Base-by-base conservation (phyloP, 257 asterid species). In the Jacaranda copaia region DNA sequence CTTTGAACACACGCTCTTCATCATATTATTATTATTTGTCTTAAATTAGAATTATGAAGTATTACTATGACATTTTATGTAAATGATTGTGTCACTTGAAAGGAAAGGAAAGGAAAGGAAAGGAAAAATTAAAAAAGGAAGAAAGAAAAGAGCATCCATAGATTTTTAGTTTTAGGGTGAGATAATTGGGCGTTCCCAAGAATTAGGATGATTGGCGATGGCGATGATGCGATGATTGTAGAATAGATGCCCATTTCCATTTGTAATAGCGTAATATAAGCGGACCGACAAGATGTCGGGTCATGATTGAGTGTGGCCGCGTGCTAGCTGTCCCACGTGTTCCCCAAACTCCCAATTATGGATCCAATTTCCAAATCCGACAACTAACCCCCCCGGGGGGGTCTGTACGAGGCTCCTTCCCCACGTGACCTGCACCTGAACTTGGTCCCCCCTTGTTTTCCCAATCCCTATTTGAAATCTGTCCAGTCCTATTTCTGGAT, bases 261-360 rank as follows among this genome's bases (percentile, higher is more conserved):
- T 6, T 1, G 0, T 40, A 40, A 8, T 9, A 36, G 19, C 3
- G 5, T 49, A 51, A 36, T 4, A 36, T 32, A 79, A 38, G 83
- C 70, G 60, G 76, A 53, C 85, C 84, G 97, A 91, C 92, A 89
- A 79, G 80, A 80, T 88, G 90, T 89, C 79, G 88, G 92, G 80
- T 40, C 49, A 82, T 83, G 87, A 86, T 81, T 77, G 68, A 20
- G 78, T 25, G 32, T 70, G 84, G 86, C 57, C 75, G 87, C 86
- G 86, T 86, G 90, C 73, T 49, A 82, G 88, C 86, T 88, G 94
- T 82, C 94, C 94, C 94, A 90, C 92, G 91, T 92, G 96, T 85
- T 71, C 87, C 87, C 93, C 79, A 43, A 70, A 43, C 81, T 25
- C 60, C 89, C 86, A 83, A 87, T 90, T 68, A 87, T 84, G 76